A percentile compares a stretch with the other conserved stretches of the same genome.
phyloP scores from a whole-genome alignment of 352 stramenopile genomes.

The Phytopythium cucurbitacearum region DNA sequence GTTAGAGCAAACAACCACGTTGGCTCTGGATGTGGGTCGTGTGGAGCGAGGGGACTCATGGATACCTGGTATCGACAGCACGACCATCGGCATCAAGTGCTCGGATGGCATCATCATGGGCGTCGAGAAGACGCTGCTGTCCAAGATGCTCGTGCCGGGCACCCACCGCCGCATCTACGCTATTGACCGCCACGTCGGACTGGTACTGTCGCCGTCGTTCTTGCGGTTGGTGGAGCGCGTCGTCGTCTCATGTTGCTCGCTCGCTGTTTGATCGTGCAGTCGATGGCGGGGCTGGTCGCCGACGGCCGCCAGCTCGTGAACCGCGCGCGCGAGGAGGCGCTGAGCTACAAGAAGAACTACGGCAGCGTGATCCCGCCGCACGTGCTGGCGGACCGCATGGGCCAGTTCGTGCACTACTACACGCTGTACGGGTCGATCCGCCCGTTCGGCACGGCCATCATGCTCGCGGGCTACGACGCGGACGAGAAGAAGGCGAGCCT shows the following conservation, averaged over 20 bases:
- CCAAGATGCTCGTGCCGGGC: constrained; percentile 90
- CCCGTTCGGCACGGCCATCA: constrained; percentile 95
- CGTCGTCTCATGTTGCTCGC: not conserved
- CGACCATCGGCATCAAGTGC: constrained; percentile 97
- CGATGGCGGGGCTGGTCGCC: constrained; percentile 93
- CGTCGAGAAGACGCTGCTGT: constrained; percentile 94
- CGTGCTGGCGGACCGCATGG: constrained; percentile 93
- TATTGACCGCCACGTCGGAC: constrained; percentile 91
- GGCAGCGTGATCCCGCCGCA: constrained; percentile 91
- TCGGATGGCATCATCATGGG: constrained; percentile 97
- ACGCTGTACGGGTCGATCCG: constrained; percentile 96
- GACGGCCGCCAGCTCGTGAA: constrained; percentile 97
- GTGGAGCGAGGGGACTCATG: not conserved
- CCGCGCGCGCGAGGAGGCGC: constrained; percentile 91
- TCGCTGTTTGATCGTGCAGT: constrained; percentile 18
- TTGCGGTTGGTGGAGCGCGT: not conserved
- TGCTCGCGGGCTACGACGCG: constrained; percentile 95
- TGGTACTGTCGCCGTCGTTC: constrained; percentile 34
- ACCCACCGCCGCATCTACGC: constrained; percentile 85
- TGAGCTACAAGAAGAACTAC: constrained; percentile 97
- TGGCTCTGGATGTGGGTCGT: not conserved
- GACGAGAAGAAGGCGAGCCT: constrained; percentile 89
- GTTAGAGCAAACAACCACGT: not conserved
- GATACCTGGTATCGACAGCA: constrained; percentile 42
- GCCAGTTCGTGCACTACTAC: constrained; percentile 98